Base-by-base conservation (phyloP, 768 basidiomycete genomes). In the Rhizopogon rudus region DNA sequence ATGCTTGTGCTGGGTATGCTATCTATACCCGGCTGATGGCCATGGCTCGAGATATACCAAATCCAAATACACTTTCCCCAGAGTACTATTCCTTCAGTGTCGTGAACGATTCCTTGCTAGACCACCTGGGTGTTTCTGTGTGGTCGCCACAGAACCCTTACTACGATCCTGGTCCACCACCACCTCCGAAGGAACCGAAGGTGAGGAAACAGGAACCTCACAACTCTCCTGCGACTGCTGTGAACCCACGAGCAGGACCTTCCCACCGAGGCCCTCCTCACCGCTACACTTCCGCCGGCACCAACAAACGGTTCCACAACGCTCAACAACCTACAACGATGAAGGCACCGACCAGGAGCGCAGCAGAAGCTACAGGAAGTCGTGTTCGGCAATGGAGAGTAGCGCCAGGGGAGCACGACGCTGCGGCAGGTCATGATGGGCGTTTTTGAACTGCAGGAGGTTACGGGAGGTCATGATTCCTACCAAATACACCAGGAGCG, bases 151-250 rank as follows among this genome's bases (percentile, higher is more conserved):
- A 70, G 53, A 90, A 89, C 60, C 86, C 88, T 1, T 64, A 75
- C 48, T 90, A 90, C 65, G 86, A 90, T 67, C 83, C 87, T 37
- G 88, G 87, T 1, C 86, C 84, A 7, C 81, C 77, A 0, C 83
- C 86, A 1, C 79, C 79, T 22, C 81, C 79, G 20, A 75, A 64
- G 43, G 55, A 62, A 25, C 61, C 61, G 33, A 69, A 72, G 52
- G 60, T 61, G 43, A 62, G 54, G 33, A 50, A 20, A 6, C 8
- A 33, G 31, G 44, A 16, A 35, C n/a, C 43, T 20, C 25, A n/a
- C 6, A 14, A 0, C 7, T 14, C 22, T 35, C 20, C 48, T 16
- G 5, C 35, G 14, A 16, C 35, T 49, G 13, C 35, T 9, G 17
- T 3, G 48, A 49, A 37, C 14, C 22, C 35, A 37, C 48, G 14